Percentiles rank a stretch among this genome's conserved stretches.
Conservation (phyloP, 2,329 filamentous ascomycete species). For the Verticillium albo-atrum region DNA sequence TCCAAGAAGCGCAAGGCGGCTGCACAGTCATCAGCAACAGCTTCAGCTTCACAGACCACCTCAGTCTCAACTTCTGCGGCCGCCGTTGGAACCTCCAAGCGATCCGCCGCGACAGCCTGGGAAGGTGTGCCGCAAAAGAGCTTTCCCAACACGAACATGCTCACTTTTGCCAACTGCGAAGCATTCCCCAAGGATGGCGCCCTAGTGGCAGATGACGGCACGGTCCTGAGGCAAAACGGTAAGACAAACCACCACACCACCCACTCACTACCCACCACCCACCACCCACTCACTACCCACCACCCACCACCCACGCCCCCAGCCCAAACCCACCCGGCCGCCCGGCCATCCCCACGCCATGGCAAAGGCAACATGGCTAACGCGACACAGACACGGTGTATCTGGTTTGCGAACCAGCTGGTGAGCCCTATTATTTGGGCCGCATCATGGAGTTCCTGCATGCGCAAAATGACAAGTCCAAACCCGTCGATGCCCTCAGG, state of each 20-base stretch:
- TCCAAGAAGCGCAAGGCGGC: slow-evolving; percentile 86
- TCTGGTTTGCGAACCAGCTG: slow-evolving; percentile 93
- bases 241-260: slow-evolving; percentile 30
- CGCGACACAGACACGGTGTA: slow-evolving; percentile 68
- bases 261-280: no score
- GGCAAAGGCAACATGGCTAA: neutral
- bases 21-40: slow-evolving; percentile 4
- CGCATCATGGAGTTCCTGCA: slow-evolving; percentile 98
- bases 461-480: slow-evolving; percentile 65
- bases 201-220: slow-evolving; percentile 87
- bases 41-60: neutral
- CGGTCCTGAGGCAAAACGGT: slow-evolving; percentile 81
- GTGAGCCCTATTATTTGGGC: slow-evolving; percentile 95
- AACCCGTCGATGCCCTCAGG: slow-evolving; percentile 78
- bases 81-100: slow-evolving; percentile 24
- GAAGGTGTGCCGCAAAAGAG: slow-evolving; percentile 17
- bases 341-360: neutral
- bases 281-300: slow-evolving; percentile 1
- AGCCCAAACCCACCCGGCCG: neutral
- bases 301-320: neutral
- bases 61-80: slow-evolving; percentile 12
- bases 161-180: slow-evolving; percentile 68
- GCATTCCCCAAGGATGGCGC: slow-evolving; percentile 60
- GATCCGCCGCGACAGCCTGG: slow-evolving; percentile 33
- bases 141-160: slow-evolving; percentile 73